Evolutionary conservation across 129 eudicot genomes (phyloP).

Genomic region (Logfia minima): DNA sequence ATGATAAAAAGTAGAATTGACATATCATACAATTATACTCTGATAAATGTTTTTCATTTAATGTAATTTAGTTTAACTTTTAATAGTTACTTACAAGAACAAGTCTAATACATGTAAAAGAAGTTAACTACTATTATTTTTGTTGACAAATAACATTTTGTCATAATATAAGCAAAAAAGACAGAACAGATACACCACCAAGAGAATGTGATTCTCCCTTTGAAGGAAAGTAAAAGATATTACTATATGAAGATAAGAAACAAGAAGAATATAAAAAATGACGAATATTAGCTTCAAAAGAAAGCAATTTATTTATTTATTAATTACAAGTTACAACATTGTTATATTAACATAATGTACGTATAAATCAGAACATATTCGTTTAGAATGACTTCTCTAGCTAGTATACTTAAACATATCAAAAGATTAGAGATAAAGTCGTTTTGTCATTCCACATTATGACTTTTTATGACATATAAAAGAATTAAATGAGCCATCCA

Average conservation of each 20-base stretch:
- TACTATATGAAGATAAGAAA: constrained; percentile 34
- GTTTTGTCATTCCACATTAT: not conserved
- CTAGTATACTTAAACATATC: not conserved
- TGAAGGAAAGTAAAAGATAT: constrained; percentile 36
- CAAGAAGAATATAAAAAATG: constrained; percentile 31
- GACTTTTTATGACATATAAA: not conserved
- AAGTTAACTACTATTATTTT: too few relatives aligned
- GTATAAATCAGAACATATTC: not conserved
- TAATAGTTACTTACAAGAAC: too few relatives aligned
- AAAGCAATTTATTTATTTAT: constrained; percentile 15
- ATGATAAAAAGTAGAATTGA: constrained; percentile 26
- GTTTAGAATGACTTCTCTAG: not conserved
- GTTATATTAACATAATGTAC: not conserved
- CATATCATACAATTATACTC: constrained; percentile 26
- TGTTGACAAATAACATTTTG: not conserved
- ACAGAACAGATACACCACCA: constrained; percentile 24
- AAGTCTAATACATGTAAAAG: not conserved
- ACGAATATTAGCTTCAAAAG: constrained; percentile 32
- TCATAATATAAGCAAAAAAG: constrained; percentile 1
- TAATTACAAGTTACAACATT: not conserved
- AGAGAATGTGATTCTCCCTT: constrained; percentile 46
- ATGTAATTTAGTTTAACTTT: not conserved
- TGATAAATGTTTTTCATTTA: not conserved
- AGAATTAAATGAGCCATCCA: not conserved
- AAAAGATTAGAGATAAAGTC: not conserved